Conservation (phyloP, 495 filamentous ascomycete species). For the Chaetomium fimeti region DNA sequence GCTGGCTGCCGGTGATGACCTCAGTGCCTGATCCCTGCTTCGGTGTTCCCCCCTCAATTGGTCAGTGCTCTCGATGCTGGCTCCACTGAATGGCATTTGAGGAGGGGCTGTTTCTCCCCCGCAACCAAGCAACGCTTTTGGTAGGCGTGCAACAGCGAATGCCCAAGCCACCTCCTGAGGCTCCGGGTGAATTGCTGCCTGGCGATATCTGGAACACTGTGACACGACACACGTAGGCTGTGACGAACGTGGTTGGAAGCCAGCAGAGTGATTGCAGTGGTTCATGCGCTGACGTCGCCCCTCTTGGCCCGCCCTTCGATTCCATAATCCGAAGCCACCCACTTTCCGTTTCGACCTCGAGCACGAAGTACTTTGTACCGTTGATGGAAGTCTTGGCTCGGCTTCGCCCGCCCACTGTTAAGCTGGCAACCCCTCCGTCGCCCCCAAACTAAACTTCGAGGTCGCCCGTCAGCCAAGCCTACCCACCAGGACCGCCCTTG, state of each 20-base stretch:
- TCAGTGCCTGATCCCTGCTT: not conserved
- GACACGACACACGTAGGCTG: slow-evolving; percentile 16
- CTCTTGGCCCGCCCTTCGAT: not conserved
- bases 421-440: slow-evolving; percentile 3
- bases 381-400: slow-evolving; percentile 7
- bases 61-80: not conserved
- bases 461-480: slow-evolving; percentile 12
- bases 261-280: slow-evolving; percentile 13
- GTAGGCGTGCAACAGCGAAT: slow-evolving; percentile 5
- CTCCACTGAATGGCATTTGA: not conserved
- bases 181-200: slow-evolving; percentile 27
- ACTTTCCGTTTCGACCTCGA: too few relatives aligned
- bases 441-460: not conserved
- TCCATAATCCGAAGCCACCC: too few relatives aligned
- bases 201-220: not conserved
- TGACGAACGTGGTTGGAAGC: not conserved
- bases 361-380: not conserved
- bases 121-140: slow-evolving; percentile 1
- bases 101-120: slow-evolving; percentile 15
- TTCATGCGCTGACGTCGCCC: slow-evolving; percentile 49
- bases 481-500: slow-evolving; percentile 26
- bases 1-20: not conserved
- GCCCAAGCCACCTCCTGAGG: slow-evolving; percentile 31
- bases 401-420: slow-evolving; percentile 17
- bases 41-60: not conserved